A percentile compares a stretch with the other conserved stretches of the same genome.
phyloP scores from a whole-genome alignment of 345 rosid genomes.

The Eucalyptus sp. region DNA sequence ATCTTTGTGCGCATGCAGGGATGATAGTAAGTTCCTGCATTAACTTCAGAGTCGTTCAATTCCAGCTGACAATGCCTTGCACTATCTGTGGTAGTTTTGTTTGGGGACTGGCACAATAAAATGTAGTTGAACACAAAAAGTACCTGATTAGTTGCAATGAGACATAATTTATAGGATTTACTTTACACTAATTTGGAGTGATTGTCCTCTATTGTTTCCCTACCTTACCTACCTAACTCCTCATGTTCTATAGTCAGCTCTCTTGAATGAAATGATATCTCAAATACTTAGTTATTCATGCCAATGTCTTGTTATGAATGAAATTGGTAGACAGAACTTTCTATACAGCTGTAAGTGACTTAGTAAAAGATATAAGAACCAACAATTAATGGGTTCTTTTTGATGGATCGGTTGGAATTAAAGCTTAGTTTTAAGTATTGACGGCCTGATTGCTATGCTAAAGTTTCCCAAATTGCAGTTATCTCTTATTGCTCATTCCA shows the following conservation, averaged over 20 bases:
- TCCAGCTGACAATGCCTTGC: background rate
- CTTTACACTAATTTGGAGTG: background rate
- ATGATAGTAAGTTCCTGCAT: constrained; percentile 53
- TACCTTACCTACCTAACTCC: background rate
- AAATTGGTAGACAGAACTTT: background rate
- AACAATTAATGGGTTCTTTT: background rate
- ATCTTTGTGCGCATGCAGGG: constrained; percentile 91
- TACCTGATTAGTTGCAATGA: background rate
- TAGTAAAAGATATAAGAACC: background rate
- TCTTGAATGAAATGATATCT: background rate
- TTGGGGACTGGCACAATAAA: background rate
- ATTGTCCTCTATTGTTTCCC: background rate
- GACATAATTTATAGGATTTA: background rate
- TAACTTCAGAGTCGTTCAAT: background rate
- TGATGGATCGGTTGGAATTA: background rate
- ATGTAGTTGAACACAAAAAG: background rate
- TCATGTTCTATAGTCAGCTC: background rate
- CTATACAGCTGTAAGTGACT: background rate
- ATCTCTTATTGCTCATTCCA: background rate
- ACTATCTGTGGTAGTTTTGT: background rate
- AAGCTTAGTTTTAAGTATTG: background rate
- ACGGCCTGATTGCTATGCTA: background rate
- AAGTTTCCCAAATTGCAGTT: background rate
- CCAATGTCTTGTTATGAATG: background rate
- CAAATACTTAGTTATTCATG: background rate